phyloP scores from a whole-genome alignment of 2,329 filamentous ascomycete species.

The Calonectria pseudoreteaudii region DNA sequence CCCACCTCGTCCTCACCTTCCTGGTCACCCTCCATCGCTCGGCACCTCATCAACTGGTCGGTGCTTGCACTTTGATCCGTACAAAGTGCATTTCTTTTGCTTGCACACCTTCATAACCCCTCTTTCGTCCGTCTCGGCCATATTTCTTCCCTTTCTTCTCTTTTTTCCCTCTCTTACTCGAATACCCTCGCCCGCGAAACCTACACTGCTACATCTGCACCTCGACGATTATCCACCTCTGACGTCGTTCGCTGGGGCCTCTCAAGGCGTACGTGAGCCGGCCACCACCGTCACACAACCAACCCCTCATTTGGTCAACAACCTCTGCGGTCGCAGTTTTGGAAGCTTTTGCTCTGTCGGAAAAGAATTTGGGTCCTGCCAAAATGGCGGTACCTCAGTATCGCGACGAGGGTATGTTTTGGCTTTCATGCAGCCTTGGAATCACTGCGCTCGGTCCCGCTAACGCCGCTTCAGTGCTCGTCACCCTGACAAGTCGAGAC shows the following conservation, averaged over 20 bases:
- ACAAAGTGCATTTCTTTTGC: conserved; percentile 20
- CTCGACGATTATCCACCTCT: conserved; percentile 25
- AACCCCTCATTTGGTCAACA: conserved; percentile 29
- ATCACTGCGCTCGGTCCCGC: background rate
- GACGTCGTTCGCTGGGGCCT: conserved; percentile 29
- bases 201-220: conserved; percentile 3
- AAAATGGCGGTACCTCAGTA: conserved; percentile 42
- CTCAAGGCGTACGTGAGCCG: conserved; percentile 32
- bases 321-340: conserved; percentile 11
- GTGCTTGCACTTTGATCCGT: conserved; percentile 17
- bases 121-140: background rate
- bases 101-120: background rate
- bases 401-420: conserved; percentile 39
- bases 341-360: conserved; percentile 5
- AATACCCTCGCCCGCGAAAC: background rate
- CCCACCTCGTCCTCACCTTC: conserved; percentile 47
- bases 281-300: conserved; percentile 23
- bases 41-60: conserved; percentile 34
- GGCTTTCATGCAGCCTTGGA: background rate
- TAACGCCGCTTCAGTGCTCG: conserved; percentile 44
- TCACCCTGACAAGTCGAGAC: conserved; percentile 44
- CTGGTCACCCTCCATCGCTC: conserved; percentile 28
- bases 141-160: background rate
- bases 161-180: background rate
- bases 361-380: background rate